Conservation (phyloP, 805 yeast genomes). For the Komagataella phaffii region DNA sequence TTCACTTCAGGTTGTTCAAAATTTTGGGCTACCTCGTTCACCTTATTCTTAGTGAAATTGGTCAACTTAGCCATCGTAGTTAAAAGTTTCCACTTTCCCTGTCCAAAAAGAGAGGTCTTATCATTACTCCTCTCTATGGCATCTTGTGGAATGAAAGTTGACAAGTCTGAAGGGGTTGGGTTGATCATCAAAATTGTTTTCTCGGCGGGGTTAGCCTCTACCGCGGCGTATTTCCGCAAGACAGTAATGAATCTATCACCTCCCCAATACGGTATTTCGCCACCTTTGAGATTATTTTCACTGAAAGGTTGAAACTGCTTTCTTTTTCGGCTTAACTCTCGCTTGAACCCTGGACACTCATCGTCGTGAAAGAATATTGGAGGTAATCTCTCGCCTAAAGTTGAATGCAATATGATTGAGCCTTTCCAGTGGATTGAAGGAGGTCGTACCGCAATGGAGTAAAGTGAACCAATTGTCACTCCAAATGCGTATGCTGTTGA, state of each 20-base stretch:
- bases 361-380: slow-evolving; percentile 88
- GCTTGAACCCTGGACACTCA: slow-evolving; percentile 61
- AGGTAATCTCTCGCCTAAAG: slow-evolving; percentile 57
- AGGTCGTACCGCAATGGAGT: slow-evolving; percentile 70
- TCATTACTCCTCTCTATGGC: slow-evolving; percentile 19
- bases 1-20: slow-evolving; percentile 70
- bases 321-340: slow-evolving; percentile 44
- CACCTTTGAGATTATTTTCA: slow-evolving; percentile 24
- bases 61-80: slow-evolving; percentile 77
- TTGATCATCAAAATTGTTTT: slow-evolving; percentile 63
- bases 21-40: slow-evolving; percentile 41
- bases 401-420: slow-evolving; percentile 61
- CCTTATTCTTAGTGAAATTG: slow-evolving; percentile 45
- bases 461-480: slow-evolving; percentile 42
- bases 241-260: slow-evolving; percentile 62
- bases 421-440: slow-evolving; percentile 92
- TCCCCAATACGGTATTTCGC: slow-evolving; percentile 69
- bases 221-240: slow-evolving; percentile 38
- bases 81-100: slow-evolving; percentile 77
- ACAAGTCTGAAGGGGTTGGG: slow-evolving; percentile 56
- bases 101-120: slow-evolving; percentile 22
- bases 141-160: slow-evolving; percentile 38
- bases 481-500: slow-evolving; percentile 59
- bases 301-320: slow-evolving; percentile 67
- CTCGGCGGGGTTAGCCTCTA: slow-evolving; percentile 62